Percentiles rank a stretch among this genome's conserved stretches.
phyloP scores from a whole-genome alignment of 495 filamentous ascomycete species.

The Echria macrotheca region DNA sequence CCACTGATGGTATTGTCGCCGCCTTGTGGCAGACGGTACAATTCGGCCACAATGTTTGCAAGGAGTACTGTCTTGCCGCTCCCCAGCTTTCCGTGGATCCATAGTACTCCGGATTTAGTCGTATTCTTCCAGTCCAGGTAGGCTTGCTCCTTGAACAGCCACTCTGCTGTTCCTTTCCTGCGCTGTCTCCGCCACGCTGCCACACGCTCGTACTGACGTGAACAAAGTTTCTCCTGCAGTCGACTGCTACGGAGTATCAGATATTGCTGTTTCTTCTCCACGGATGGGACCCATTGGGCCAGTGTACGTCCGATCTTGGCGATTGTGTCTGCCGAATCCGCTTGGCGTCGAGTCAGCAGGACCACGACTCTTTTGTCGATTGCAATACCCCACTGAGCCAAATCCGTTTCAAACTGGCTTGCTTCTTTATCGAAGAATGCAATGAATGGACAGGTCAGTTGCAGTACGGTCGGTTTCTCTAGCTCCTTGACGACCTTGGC shows the following conservation, averaged over 20 bases:
- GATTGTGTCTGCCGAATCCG: neutral
- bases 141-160: neutral
- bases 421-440: neutral
- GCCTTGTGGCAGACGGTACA: neutral
- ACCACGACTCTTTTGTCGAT: neutral
- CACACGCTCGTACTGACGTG: neutral
- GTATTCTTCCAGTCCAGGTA: neutral
- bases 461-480: neutral
- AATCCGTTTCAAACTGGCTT: neutral
- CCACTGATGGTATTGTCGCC: neutral
- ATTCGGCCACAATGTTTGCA: neutral
- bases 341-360: neutral
- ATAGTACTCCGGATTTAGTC: neutral
- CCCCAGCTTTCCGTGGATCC: neutral
- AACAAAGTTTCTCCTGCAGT: neutral
- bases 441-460: neutral
- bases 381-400: neutral
- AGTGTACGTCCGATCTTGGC: neutral
- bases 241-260: neutral
- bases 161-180: neutral
- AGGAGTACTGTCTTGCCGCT: constrained; percentile 7
- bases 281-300: neutral
- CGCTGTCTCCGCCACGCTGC: constrained; percentile 4
- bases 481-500: neutral
- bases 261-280: neutral